These are phyloP conservation scores for Dissophora ornata DNA, from an alignment of 192 early-diverging fungal species.

Conservation along the genomic window DNA sequence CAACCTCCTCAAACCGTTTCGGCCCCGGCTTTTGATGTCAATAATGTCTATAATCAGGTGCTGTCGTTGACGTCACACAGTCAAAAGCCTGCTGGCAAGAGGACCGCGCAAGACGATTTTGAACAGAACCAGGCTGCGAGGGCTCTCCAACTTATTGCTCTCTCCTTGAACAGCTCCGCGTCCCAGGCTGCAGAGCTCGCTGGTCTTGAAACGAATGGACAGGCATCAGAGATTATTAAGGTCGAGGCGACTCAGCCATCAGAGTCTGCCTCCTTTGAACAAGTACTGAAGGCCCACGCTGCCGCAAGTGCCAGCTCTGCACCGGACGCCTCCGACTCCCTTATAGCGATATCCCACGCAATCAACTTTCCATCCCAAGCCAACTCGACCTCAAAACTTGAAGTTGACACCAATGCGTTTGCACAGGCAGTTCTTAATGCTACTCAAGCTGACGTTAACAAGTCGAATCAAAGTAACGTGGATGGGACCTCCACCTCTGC, in stretches of 20 bases:
- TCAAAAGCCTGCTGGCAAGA: constrained; percentile 19
- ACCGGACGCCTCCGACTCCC: constrained; percentile 10
- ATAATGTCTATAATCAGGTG: constrained; percentile 31
- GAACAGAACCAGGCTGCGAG: constrained; percentile 42
- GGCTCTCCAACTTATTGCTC: constrained; percentile 38
- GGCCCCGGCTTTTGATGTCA: constrained; percentile 20
- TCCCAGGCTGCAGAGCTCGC: not conserved
- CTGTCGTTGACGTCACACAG: constrained; percentile 17
- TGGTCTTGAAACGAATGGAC: not conserved
- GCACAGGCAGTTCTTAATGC: constrained; percentile 39
- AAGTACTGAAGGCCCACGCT: constrained; percentile 1
- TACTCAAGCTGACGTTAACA: constrained; percentile 16
- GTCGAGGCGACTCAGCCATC: not conserved
- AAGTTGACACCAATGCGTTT: constrained; percentile 28
- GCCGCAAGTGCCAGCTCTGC: not conserved
- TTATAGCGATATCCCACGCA: constrained; percentile 19
- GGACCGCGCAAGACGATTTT: constrained; percentile 24
- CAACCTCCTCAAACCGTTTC: not conserved
- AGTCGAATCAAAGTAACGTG: not conserved
- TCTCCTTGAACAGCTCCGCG: constrained; percentile 21
- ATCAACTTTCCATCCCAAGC: constrained; percentile 34
- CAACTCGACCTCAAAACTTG: constrained; percentile 2
- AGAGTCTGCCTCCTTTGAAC: not conserved
- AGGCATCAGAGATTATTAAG: not conserved
- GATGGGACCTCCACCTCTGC: not conserved